Evolutionary conservation across 768 basidiomycete genomes (phyloP).

Genomic region (Mycena sanguinolenta): DNA sequence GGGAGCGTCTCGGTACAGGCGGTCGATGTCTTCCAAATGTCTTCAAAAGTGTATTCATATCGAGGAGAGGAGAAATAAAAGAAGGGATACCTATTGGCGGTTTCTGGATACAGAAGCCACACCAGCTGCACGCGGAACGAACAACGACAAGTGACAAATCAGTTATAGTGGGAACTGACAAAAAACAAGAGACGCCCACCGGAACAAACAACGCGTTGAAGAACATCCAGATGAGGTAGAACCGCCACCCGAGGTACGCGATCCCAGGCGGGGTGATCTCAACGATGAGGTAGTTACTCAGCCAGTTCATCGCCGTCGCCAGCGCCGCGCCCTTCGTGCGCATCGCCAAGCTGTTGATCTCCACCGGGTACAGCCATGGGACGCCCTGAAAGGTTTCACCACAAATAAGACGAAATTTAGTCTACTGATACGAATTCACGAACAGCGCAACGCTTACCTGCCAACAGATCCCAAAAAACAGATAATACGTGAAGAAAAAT

Average conservation of each 20-base stretch:
- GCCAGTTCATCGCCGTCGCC: conserved; percentile 65
- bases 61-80: background rate
- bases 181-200: conserved; percentile 43
- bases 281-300: conserved; percentile 65
- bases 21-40: conserved; percentile 64
- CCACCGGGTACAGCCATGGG: conserved; percentile 65
- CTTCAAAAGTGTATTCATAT: conserved; percentile 37
- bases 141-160: background rate
- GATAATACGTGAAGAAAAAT: conserved; percentile 65
- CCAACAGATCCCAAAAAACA: conserved; percentile 67
- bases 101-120: conserved; percentile 64
- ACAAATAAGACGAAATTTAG: background rate
- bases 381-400: conserved; percentile 55
- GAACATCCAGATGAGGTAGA: conserved; percentile 63
- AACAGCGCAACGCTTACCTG: conserved; percentile 49
- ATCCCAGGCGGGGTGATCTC: conserved; percentile 64
- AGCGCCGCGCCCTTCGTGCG: conserved; percentile 64
- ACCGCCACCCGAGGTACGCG: conserved; percentile 60
- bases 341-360: conserved; percentile 66
- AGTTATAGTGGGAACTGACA: background rate
- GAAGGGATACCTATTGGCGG: conserved; percentile 50
- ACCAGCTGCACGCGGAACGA: conserved; percentile 47
- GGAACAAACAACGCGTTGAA: conserved; percentile 65
- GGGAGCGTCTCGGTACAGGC: conserved; percentile 59
- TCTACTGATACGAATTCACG: no score